Conservation (phyloP, 345 rosid species). For the Dipteronia sinensis region DNA sequence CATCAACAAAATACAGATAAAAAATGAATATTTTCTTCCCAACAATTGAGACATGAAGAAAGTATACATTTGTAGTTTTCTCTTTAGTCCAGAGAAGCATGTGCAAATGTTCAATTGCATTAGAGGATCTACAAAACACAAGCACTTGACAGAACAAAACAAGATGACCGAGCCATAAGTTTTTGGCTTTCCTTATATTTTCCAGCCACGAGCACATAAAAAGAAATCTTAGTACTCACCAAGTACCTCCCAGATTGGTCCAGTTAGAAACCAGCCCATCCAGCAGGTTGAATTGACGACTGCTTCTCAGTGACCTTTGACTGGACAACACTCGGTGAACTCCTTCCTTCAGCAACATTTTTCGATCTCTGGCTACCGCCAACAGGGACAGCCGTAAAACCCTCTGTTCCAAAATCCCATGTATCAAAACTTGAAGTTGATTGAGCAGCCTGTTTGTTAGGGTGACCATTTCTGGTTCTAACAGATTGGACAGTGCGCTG, state of each 20-base stretch:
- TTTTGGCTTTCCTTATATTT: background rate
- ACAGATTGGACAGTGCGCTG: slow-evolving; percentile 44
- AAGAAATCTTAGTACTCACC: background rate
- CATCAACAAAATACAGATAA: background rate
- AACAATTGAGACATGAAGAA: slow-evolving; percentile 16
- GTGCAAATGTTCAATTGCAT: slow-evolving; percentile 16
- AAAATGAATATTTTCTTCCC: slow-evolving; percentile 3
- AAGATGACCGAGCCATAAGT: background rate
- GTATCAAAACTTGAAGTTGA: slow-evolving; percentile 49
- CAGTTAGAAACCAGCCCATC: slow-evolving; percentile 94
- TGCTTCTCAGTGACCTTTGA: slow-evolving; percentile 49
- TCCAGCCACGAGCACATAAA: background rate
- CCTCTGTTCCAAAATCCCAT: slow-evolving; percentile 88
- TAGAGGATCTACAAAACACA: slow-evolving; percentile 10
- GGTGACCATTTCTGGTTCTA: slow-evolving; percentile 48
- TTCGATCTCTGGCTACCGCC: slow-evolving; percentile 35
- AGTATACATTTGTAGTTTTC: slow-evolving; percentile 17
- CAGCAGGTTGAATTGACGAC: slow-evolving; percentile 77
- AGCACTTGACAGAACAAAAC: slow-evolving; percentile 12
- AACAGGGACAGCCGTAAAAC: slow-evolving; percentile 58
- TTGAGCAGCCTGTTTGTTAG: slow-evolving; percentile 52
- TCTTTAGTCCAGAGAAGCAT: slow-evolving; percentile 10
- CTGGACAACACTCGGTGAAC: slow-evolving; percentile 43
- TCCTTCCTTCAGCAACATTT: slow-evolving; percentile 49
- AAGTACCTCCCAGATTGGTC: background rate